Percentiles rank a stretch among this genome's conserved stretches.
phyloP scores from a whole-genome alignment of 768 basidiomycete species.

The Clitopilus passeckerianus region DNA sequence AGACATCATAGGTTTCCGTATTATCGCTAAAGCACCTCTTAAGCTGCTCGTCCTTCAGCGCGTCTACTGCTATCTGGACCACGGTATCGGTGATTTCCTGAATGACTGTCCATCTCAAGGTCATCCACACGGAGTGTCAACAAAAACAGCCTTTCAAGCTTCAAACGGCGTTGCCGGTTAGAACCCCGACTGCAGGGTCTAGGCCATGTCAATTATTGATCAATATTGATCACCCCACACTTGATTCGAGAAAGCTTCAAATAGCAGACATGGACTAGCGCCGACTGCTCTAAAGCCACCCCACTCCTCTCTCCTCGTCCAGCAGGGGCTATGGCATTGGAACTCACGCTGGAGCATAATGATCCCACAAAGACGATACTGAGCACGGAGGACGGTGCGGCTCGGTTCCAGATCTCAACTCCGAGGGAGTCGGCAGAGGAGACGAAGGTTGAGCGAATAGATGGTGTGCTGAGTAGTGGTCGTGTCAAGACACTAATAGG shows the following conservation, averaged over 20 bases:
- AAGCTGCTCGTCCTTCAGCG: too few relatives aligned
- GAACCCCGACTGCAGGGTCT: not conserved
- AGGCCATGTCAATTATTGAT: not conserved
- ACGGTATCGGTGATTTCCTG: not conserved
- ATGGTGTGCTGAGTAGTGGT: slow-evolving; percentile 20
- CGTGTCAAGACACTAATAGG: slow-evolving; percentile 28
- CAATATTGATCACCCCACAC: not conserved
- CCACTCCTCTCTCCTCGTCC: not conserved
- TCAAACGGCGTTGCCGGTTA: not conserved
- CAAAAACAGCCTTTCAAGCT: not conserved
- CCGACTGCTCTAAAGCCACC: not conserved
- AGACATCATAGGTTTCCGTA: not conserved
- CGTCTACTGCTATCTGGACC: not conserved
- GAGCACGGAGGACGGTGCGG: slow-evolving; percentile 25
- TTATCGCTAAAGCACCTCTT: not conserved
- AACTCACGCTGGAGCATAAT: slow-evolving; percentile 32
- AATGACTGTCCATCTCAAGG: too few relatives aligned
- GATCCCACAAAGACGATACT: slow-evolving; percentile 31
- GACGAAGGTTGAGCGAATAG: slow-evolving; percentile 24
- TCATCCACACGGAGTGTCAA: not conserved
- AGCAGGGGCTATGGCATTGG: slow-evolving; percentile 13
- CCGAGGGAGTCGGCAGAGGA: slow-evolving; percentile 8
- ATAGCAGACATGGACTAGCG: not conserved
- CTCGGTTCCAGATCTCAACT: slow-evolving; percentile 28
- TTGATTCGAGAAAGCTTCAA: not conserved